Percentiles rank a stretch among this genome's conserved stretches.
These are phyloP conservation scores for Thelonectria olida DNA, from an alignment of 2,329 filamentous ascomycete species.

Conservation along the genomic window DNA sequence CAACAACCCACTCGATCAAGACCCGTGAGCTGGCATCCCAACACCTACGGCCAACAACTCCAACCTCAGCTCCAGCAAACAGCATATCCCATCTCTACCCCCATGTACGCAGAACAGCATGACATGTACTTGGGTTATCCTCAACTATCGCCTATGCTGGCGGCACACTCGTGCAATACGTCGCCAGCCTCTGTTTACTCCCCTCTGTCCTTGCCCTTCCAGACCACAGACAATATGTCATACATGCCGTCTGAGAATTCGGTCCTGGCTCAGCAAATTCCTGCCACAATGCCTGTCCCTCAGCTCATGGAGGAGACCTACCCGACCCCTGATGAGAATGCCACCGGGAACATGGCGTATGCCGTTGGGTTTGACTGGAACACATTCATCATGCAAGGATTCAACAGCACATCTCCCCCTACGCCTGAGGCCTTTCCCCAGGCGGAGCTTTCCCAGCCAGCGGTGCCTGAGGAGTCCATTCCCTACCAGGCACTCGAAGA, in stretches of 20 bases:
- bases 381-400: conserved; percentile 54
- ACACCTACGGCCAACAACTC: conserved; percentile 58
- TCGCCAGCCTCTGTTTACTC: conserved; percentile 66
- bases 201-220: conserved; percentile 60
- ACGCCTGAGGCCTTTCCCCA: conserved; percentile 68
- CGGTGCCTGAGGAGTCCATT: conserved; percentile 59
- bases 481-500: conserved; percentile 61
- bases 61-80: conserved; percentile 50
- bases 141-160: conserved; percentile 61
- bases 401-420: conserved; percentile 62
- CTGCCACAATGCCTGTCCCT: conserved; percentile 33
- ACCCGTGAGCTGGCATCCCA: conserved; percentile 81
- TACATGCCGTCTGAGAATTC: conserved; percentile 53
- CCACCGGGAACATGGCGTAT: conserved; percentile 21
- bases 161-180: conserved; percentile 65
- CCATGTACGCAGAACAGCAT: conserved; percentile 50
- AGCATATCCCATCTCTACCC: conserved; percentile 51
- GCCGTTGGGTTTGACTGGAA: conserved; percentile 53
- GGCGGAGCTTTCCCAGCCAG: conserved; percentile 57
- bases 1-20: conserved; percentile 51
- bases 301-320: conserved; percentile 44
- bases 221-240: conserved; percentile 47
- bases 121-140: conserved; percentile 53
- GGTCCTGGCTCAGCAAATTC: conserved; percentile 44
- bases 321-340: conserved; percentile 33